Evolutionary conservation across 2,329 filamentous ascomycete genomes (phyloP).

Genomic region (Colletotrichum sp.): DNA sequence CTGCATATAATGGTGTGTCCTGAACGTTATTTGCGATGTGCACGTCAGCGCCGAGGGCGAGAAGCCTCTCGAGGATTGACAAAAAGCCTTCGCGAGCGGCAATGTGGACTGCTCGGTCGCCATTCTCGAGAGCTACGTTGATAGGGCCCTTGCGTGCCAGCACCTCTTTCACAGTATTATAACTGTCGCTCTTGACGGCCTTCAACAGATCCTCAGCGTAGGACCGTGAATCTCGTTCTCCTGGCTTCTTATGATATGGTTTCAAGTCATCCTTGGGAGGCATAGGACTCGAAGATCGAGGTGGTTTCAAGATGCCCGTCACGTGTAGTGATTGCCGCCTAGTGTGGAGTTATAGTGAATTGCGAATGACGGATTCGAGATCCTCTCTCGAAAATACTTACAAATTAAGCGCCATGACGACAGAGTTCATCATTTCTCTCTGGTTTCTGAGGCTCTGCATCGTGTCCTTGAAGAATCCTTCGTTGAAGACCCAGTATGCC

Average conservation of each 20-base stretch:
- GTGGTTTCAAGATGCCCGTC: no score
- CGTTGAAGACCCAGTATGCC: background rate
- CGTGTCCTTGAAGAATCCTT: background rate
- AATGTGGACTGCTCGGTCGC: background rate
- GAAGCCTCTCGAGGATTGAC: background rate
- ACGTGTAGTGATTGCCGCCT: no score
- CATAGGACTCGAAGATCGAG: no score
- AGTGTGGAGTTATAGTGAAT: accelerated
- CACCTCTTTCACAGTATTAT: no score
- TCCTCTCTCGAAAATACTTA: no score
- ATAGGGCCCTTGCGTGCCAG: background rate
- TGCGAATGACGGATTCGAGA: accelerated
- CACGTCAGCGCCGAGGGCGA: background rate
- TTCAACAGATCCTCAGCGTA: background rate
- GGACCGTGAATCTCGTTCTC: no score
- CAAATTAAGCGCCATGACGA: no score
- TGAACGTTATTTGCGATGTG: background rate
- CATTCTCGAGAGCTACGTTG: background rate
- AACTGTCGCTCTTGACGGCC: background rate
- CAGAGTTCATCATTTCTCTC: background rate
- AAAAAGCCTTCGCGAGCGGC: background rate
- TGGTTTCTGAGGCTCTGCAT: background rate
- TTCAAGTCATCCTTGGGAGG: no score
- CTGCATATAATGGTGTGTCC: background rate
- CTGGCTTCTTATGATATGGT: no score